phyloP scores from a whole-genome alignment of 1,139 yeast species.

The Pichia sp. region DNA sequence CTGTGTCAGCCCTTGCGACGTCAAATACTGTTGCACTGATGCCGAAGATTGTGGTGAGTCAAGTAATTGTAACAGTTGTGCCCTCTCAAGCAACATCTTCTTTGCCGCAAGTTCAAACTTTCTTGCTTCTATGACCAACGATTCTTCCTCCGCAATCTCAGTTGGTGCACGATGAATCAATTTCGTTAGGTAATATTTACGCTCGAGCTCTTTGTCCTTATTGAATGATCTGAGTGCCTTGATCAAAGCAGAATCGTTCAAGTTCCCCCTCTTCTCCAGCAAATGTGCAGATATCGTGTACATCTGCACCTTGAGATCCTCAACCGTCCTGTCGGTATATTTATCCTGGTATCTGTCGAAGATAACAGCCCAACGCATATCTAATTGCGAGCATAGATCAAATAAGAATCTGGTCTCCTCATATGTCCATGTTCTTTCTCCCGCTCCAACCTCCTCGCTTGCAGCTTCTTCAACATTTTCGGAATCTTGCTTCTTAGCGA shows the following conservation, averaged over 20 bases:
- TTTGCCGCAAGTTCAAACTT: conserved; percentile 91
- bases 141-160: conserved; percentile 96
- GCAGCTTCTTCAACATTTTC: background rate
- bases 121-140: conserved; percentile 85
- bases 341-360: conserved; percentile 61
- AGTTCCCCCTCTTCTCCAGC: conserved; percentile 33
- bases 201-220: conserved; percentile 61
- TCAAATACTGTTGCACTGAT: conserved; percentile 68
- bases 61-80: conserved; percentile 67
- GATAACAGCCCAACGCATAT: conserved; percentile 83
- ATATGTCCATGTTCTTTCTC: conserved; percentile 57
- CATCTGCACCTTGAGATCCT: conserved; percentile 80
- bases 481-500: background rate
- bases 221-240: conserved; percentile 51
- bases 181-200: conserved; percentile 76
- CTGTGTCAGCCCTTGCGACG: conserved; percentile 87
- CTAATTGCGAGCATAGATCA: conserved; percentile 66
- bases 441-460: conserved; percentile 18
- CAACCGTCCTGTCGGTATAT: conserved; percentile 43
- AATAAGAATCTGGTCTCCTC: conserved; percentile 76
- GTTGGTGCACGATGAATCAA: conserved; percentile 84
- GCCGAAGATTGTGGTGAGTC: conserved; percentile 88
- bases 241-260: conserved; percentile 46
- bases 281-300: conserved; percentile 54
- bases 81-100: conserved; percentile 79